phyloP scores from a whole-genome alignment of 129 eudicot genomes.

The Solidago caesia region DNA sequence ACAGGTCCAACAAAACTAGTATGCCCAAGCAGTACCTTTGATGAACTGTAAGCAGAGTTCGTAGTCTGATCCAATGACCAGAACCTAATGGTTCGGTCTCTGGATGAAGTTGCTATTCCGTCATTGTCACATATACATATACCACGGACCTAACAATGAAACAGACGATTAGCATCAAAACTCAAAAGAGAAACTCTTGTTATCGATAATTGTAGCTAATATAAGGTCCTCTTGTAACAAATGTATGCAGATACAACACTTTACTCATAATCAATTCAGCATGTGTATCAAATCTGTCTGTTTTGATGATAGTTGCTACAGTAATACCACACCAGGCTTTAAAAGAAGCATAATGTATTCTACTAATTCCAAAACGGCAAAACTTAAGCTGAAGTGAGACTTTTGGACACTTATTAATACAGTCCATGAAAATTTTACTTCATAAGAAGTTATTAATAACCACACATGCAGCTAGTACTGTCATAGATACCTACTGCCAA shows the following conservation, averaged over 20 bases:
- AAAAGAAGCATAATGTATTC: neutral
- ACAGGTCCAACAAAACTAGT: constrained; percentile 93
- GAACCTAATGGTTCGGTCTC: constrained; percentile 84
- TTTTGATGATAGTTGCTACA: neutral
- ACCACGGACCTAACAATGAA: constrained; percentile 69
- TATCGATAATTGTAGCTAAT: neutral
- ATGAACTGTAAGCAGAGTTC: constrained; percentile 44
- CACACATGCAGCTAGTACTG: neutral
- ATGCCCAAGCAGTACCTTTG: constrained; percentile 84
- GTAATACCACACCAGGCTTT: constrained; percentile 1
- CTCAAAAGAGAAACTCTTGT: neutral
- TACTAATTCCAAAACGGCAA: neutral
- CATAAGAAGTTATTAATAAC: neutral
- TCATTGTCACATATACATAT: constrained; percentile 76
- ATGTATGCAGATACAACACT: constrained; percentile 17
- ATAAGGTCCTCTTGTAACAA: constrained; percentile 7
- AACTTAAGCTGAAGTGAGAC: constrained; percentile 6
- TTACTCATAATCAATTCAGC: neutral
- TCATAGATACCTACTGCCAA: neutral
- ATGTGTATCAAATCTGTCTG: constrained; percentile 6
- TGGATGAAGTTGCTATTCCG: constrained; percentile 94
- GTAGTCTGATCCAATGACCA: constrained; percentile 64
- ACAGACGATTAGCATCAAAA: constrained; percentile 19
- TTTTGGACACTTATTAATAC: neutral
- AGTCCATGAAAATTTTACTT: constrained; percentile 4